Evolutionary conservation across 2,329 filamentous ascomycete genomes (phyloP).

Genomic region (Neospermospora avenae): DNA sequence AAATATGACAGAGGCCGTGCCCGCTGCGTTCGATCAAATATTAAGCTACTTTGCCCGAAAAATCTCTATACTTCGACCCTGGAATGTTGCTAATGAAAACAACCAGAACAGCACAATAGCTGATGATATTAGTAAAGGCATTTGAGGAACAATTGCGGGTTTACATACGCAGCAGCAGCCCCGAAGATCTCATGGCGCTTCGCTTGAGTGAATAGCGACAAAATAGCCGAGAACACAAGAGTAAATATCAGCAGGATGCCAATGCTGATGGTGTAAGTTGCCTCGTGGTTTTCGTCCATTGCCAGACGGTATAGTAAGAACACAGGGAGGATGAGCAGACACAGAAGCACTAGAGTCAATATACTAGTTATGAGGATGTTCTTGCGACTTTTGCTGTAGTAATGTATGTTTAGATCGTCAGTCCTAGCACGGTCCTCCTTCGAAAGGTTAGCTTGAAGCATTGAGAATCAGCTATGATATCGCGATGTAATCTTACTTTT

Average conservation of each 20-base stretch:
- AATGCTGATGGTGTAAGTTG: constrained; percentile 15
- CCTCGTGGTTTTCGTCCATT: not conserved
- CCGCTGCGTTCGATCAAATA: no score
- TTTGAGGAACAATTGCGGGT: no score
- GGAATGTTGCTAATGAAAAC: no score
- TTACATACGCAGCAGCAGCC: constrained; percentile 29
- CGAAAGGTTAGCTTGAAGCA: not conserved
- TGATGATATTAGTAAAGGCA: no score
- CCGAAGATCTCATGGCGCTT: constrained; percentile 29
- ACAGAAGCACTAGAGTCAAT: constrained; percentile 13
- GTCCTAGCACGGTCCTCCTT: not conserved
- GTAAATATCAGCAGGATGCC: constrained; percentile 24
- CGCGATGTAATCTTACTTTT: constrained; percentile 8
- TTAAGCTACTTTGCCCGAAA: no score
- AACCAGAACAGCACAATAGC: no score
- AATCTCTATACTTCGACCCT: no score
- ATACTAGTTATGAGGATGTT: constrained; percentile 15
- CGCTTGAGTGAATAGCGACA: constrained; percentile 26
- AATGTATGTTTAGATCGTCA: constrained; percentile 3
- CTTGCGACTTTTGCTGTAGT: constrained; percentile 6
- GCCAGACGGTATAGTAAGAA: constrained; percentile 18
- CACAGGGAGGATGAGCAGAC: constrained; percentile 19
- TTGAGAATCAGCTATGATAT: not conserved
- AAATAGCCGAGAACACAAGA: constrained; percentile 21
- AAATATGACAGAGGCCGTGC: no score